Base-by-base conservation (phyloP, 2,329 filamentous ascomycete genomes). In the Penicillium sp. region DNA sequence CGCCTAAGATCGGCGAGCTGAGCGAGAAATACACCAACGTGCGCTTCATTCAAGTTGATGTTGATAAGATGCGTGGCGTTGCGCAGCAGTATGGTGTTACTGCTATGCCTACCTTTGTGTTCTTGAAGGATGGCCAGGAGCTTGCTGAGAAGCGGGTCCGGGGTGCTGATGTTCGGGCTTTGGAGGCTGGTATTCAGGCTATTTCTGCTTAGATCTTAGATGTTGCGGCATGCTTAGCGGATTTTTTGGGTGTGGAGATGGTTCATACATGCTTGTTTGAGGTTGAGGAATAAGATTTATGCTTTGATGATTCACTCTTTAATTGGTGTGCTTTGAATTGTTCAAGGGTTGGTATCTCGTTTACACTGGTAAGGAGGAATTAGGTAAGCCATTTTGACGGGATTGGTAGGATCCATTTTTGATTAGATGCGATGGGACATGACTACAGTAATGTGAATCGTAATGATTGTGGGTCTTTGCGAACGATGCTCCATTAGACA, bases 11-110 rank as follows among this genome's bases (percentile, higher is more conserved):
- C 66, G 78, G 79, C 54, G 72, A 79, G 62, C 75, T 84, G 54
- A 82, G 81, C 57, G 76, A 79, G 52, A 75, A 78, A 46, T 81
- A 84, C 66, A 65, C 74, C 24, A 77, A 79, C 56, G 71, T 84
- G 22, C 76, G 77, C 27, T 84, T 85, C 65, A 74, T 77, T 61
- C 83, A 84, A 73, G 78, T 84, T 31, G 79, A 85, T 56, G 82
- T 84, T 14, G 82, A 85, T 63, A 77, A 77, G 48, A 76, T 81
- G 60, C 74, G 77, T 42, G 76, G 79, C 39, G 74, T 84, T 8
- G 81, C 82, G 16, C 68, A 71, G 55, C 78, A 81, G 48, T 77
- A 81, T 56, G 74, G 77, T 21, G 79, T 85, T 6, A 76, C 75
- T 37, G 82, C 82, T 11, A 76, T 76, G 73, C 76, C 75, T 9